phyloP scores from a whole-genome alignment of 495 filamentous ascomycete species.

The Aspergillus affinis region DNA sequence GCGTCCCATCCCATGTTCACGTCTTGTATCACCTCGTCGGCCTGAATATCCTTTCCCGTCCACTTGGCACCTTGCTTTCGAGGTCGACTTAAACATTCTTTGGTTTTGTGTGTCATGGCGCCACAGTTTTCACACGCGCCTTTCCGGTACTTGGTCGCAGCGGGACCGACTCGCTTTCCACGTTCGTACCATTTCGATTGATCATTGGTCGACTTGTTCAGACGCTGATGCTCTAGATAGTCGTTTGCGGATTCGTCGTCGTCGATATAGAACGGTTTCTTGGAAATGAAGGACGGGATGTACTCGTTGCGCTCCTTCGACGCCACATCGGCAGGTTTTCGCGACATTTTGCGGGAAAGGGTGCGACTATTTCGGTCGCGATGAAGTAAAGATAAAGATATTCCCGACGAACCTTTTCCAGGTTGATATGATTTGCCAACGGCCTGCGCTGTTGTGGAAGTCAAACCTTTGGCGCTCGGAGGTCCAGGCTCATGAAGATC shows the following conservation, averaged over 20 bases:
- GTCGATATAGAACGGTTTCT: conserved; percentile 94
- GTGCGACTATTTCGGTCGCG: neutral
- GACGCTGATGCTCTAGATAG: conserved; percentile 95
- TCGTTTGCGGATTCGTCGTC: conserved; percentile 76
- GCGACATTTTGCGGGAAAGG: conserved; percentile 43
- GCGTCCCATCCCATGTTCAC: conserved; percentile 92
- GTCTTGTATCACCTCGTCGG: conserved; percentile 84
- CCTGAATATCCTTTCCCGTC: conserved; percentile 90
- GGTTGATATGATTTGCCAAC: conserved; percentile 3
- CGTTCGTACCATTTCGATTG: conserved; percentile 89
- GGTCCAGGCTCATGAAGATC: conserved; percentile 3
- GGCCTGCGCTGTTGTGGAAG: conserved; percentile 4
- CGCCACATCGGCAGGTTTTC: conserved; percentile 51
- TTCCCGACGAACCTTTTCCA: conserved; percentile 5
- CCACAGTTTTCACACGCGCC: conserved; percentile 98
- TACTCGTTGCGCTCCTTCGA: conserved; percentile 92
- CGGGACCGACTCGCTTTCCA: conserved; percentile 74
- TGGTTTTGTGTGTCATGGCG: conserved; percentile 91
- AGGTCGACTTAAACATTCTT: conserved; percentile 87
- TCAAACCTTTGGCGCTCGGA: neutral
- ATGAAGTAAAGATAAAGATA: neutral
- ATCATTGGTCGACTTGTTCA: conserved; percentile 63
- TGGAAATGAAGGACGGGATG: conserved; percentile 96
- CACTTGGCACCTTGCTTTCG: conserved; percentile 88
- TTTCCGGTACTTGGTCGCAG: conserved; percentile 94